A percentile compares a stretch with the other conserved stretches of the same genome.
Evolutionary conservation across 225 moss, liverwort and hornwort species (phyloP).

Genomic region (Neckera pumila): DNA sequence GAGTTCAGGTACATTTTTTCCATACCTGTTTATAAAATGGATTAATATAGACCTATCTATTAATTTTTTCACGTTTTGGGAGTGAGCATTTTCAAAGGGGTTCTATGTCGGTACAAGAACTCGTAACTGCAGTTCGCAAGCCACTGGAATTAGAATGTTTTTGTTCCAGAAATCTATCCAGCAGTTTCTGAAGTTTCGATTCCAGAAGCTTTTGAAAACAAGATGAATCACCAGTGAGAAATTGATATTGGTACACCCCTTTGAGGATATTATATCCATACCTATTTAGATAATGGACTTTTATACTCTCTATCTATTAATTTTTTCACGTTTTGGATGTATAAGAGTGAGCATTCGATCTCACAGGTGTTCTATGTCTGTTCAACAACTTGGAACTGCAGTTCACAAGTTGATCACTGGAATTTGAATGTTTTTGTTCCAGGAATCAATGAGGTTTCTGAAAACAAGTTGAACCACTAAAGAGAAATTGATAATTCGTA

Average conservation of each 20-base stretch:
- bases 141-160: neutral
- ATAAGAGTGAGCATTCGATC: neutral
- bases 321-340: too few species aligned
- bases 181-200: neutral
- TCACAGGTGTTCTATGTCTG: neutral
- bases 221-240: neutral
- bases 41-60: neutral
- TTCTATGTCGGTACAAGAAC: neutral
- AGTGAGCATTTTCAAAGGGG: neutral
- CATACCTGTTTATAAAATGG: neutral
- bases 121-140: neutral
- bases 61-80: neutral
- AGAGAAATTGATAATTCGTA: neutral
- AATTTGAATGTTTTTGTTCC: neutral
- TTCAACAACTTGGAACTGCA: neutral
- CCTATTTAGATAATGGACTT: too few species aligned
- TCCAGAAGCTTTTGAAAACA: neutral
- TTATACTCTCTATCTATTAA: too few species aligned
- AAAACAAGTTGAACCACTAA: neutral
- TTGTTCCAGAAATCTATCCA: neutral
- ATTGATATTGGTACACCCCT: neutral
- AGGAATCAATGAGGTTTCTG: neutral
- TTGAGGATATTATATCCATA: neutral
- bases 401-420: neutral
- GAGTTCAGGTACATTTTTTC: constrained; percentile 1